Evolutionary conservation across 140 eudicot species (phyloP).

Genomic region (Ambrosia hybrid): DNA sequence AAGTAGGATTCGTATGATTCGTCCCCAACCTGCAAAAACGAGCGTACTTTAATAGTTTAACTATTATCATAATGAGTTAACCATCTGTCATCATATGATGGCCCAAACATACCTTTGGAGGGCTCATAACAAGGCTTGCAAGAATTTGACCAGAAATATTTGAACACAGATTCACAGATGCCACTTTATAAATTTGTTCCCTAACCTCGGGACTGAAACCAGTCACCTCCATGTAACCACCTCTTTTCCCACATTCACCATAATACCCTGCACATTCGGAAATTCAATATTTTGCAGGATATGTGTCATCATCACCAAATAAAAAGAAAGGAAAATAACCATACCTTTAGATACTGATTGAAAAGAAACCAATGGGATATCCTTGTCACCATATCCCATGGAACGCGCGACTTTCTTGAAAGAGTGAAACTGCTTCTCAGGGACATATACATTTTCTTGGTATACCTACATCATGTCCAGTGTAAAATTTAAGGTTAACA

Average conservation of each 20-base stretch:
- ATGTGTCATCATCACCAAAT: background rate
- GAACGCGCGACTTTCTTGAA: conserved; percentile 84
- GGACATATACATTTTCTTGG: conserved; percentile 82
- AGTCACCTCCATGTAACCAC: conserved; percentile 98
- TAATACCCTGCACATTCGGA: conserved; percentile 53
- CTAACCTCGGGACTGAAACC: conserved; percentile 79
- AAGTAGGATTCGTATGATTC: conserved; percentile 73
- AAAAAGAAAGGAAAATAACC: background rate
- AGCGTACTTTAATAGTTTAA: background rate
- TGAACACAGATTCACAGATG: conserved; percentile 84
- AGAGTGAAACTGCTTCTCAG: conserved; percentile 81
- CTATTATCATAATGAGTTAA: background rate
- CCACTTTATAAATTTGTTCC: conserved; percentile 91
- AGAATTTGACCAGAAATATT: conserved; percentile 96
- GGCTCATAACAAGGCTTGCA: conserved; percentile 91
- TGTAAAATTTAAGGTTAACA: background rate
- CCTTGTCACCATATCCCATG: conserved; percentile 87
- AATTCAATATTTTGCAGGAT: background rate
- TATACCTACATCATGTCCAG: conserved; percentile 50
- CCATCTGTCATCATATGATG: background rate
- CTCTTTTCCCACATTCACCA: conserved; percentile 97
- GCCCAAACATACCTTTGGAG: conserved; percentile 64
- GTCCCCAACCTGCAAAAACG: conserved; percentile 79
- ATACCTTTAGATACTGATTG: conserved; percentile 91
- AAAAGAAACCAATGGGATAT: conserved; percentile 76